Percentiles rank a stretch among this genome's conserved stretches.
Evolutionary conservation across 495 filamentous ascomycete species (phyloP).

Genomic region (Aspergillus kassunensis): DNA sequence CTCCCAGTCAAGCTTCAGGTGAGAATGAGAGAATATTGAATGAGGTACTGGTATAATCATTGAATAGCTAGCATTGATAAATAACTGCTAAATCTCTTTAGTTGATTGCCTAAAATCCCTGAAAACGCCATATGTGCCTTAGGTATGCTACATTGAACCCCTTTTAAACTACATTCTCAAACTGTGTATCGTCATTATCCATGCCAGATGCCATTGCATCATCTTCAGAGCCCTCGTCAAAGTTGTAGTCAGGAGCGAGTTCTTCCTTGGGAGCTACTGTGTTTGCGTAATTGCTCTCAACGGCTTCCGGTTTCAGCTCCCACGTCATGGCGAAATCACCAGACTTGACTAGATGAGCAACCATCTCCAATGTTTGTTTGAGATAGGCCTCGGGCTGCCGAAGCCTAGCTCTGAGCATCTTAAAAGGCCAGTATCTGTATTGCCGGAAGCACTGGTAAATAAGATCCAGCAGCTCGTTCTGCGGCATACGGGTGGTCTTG

Average conservation of each 20-base stretch:
- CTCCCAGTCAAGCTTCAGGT: background rate
- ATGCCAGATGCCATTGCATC: slow-evolving; percentile 42
- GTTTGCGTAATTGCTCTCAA: slow-evolving; percentile 49
- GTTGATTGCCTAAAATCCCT: slow-evolving; percentile 11
- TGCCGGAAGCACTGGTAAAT: slow-evolving; percentile 77
- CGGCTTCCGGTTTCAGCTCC: slow-evolving; percentile 72
- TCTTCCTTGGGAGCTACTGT: slow-evolving; percentile 43
- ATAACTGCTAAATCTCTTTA: slow-evolving; percentile 9
- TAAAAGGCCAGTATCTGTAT: slow-evolving; percentile 88
- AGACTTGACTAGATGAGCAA: slow-evolving; percentile 74
- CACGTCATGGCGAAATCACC: slow-evolving; percentile 81
- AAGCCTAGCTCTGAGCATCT: slow-evolving; percentile 64
- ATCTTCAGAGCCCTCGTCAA: slow-evolving; percentile 44
- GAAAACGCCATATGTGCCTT: slow-evolving; percentile 24
- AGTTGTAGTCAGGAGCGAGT: slow-evolving; percentile 40
- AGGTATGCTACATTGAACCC: slow-evolving; percentile 27
- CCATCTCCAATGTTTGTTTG: slow-evolving; percentile 74
- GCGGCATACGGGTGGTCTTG: slow-evolving; percentile 82
- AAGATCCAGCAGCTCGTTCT: slow-evolving; percentile 77
- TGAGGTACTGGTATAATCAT: too few species aligned
- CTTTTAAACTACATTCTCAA: slow-evolving; percentile 65
- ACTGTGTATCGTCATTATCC: slow-evolving; percentile 69
- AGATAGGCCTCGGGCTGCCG: slow-evolving; percentile 90
- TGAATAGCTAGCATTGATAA: background rate
- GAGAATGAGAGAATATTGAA: too few species aligned